Conservation (phyloP, 177 flowering plant genomes). For the Vitis hybrid region DNA sequence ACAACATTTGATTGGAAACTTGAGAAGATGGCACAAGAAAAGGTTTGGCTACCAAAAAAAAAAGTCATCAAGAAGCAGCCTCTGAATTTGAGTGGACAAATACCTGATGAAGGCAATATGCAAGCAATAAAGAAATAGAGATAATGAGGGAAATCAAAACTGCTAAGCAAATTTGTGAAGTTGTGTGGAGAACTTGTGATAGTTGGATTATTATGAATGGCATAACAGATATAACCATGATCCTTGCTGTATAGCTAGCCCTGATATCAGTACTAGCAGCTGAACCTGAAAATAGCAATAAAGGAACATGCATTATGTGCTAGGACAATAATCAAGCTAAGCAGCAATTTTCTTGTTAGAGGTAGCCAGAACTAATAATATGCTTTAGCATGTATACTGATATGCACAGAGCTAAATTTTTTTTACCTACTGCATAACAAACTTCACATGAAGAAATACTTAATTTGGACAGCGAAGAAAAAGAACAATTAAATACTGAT, state of each 20-base stretch:
- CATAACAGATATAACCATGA: constrained; percentile 38
- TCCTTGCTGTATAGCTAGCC: constrained; percentile 36
- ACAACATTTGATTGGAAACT: no score
- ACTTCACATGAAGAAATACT: no score
- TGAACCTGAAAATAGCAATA: constrained; percentile 21
- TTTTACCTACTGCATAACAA: no score
- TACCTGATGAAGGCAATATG: constrained; percentile 24
- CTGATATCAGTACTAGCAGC: constrained; percentile 32
- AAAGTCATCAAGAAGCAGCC: not conserved
- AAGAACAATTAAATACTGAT: not conserved
- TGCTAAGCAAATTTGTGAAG: constrained; percentile 23
- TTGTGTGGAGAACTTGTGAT: constrained; percentile 20
- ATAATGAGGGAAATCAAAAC: constrained; percentile 26
- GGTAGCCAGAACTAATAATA: no score
- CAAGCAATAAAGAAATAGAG: constrained; percentile 15
- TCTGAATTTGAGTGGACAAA: not conserved
- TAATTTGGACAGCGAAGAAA: no score
- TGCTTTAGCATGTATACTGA: no score
- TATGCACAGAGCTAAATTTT: no score
- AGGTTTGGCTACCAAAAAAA: no score
- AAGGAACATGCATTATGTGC: no score
- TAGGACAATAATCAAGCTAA: no score
- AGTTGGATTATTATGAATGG: constrained; percentile 36
- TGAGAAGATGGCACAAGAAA: no score
- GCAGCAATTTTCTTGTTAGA: no score